phyloP scores from a whole-genome alignment of 1,284 basidiomycete genomes.

The Golubevia sp. region DNA sequence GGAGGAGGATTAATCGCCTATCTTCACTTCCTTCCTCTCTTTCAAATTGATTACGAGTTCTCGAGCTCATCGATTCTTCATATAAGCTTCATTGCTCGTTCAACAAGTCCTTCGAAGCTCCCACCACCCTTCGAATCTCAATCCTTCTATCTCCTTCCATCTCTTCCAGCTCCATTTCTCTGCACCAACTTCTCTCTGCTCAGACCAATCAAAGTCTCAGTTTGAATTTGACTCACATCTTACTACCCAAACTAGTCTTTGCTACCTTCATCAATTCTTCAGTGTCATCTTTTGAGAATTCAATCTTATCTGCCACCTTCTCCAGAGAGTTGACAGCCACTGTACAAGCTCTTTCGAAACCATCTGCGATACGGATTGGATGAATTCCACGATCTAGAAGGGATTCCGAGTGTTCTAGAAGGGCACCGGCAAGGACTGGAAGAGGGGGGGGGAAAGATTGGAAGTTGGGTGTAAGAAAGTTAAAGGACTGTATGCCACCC shows the following conservation, averaged over 20 bases:
- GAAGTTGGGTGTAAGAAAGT: too few relatives aligned
- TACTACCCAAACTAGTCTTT: constrained; percentile 53
- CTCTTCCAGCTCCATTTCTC: too few relatives aligned
- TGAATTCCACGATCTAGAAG: constrained; percentile 58
- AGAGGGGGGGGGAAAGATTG: not conserved
- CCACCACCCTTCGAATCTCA: too few relatives aligned
- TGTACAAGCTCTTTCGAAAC: constrained; percentile 54
- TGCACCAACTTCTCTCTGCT: too few relatives aligned
- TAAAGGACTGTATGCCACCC: too few relatives aligned
- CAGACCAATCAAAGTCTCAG: not conserved
- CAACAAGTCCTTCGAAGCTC: too few relatives aligned
- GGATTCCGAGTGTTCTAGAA: constrained; percentile 54
- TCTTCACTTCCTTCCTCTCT: too few relatives aligned
- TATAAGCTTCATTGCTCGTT: too few relatives aligned
- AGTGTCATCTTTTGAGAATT: constrained; percentile 35
- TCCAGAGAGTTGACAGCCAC: constrained; percentile 51
- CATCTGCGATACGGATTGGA: constrained; percentile 58
- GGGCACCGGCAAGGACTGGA: constrained; percentile 50
- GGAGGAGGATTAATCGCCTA: too few relatives aligned
- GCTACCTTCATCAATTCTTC: constrained; percentile 44
- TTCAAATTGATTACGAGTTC: too few relatives aligned
- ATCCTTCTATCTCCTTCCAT: too few relatives aligned
- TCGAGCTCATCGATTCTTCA: too few relatives aligned
- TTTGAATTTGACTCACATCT: constrained; percentile 34
- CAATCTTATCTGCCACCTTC: constrained; percentile 48